Evolutionary conservation across 129 eudicot species (phyloP), one percentile per base, ranked within the genome.

Genomic region (Arctium minus): DNA sequence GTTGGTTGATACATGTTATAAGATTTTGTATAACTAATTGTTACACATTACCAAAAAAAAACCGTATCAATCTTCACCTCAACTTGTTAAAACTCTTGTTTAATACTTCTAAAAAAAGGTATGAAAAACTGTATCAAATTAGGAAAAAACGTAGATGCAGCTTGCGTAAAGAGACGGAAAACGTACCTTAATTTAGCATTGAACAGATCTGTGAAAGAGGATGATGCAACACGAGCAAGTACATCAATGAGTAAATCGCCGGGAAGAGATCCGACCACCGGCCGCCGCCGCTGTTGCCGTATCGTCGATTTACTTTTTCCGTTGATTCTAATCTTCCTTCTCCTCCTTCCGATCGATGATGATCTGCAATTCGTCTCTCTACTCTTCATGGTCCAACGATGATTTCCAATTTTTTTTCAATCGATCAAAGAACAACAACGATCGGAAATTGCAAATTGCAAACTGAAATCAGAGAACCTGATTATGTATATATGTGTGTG

Each of bases 151-250:
- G 15, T 15, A 50, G 82, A 50, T 79, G 27, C 40, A 78, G 31
- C 17, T 40, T 68, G 50, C 7, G 27, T 0, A 46, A 7, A 60
- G 6, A 17, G 1, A 74, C 1, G 30, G 18, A 42, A 31, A 42
- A 82, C 13, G 78, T 50, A 88, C 91, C 86, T 69, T 78, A 85
- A 80, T 82, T 85, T 85, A 69, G 91, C 91, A 70, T 79, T 88
- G 82, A 88, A 88, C 33, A 88, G 88, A 74, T 88, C 91, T 0
- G 91, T 88, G 72, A 88, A 88, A 6, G 91, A 88, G 35, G 79
- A 78, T 1, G 91, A 85, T 22, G 91, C 91, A 29, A 88, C 91
- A 10, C 91, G 88, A 17, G 80, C 82, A 31, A 88, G 82, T 5
- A 88, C 85, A 46, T 88, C 86, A 22, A 82, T 37, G 46, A 88